Evolutionary conservation across 2,329 filamentous ascomycete species (phyloP), one percentile per base, ranked within the genome.

Genomic region (Hypoxylon sp.): DNA sequence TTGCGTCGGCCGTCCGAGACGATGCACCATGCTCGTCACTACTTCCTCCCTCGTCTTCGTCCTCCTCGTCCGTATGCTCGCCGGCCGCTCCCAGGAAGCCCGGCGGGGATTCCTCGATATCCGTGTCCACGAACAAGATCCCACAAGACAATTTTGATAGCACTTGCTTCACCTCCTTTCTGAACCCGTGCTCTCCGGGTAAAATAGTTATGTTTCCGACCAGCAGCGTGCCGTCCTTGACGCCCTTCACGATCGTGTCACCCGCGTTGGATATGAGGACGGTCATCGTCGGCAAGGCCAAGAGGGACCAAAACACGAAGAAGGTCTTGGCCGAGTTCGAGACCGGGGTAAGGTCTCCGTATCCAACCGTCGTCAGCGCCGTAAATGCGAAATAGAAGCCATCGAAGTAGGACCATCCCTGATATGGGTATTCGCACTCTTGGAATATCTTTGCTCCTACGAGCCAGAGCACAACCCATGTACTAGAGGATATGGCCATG

Each of bases 281-380:
- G 0, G 92, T 96, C 81, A 92, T 92, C 2, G 89, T 92, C 0
- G 92, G 92, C 2, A 96, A 78, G 0, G 91, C 91, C 17, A 96
- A 79, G 1, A 97, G 70, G 9, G 87, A 90, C 92, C 92, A 97
- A 47, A 96, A 86, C n/a, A 97, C 89, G 63, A 96, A 97, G 68
- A 96, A 96, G 0, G 89, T 84, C 45, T 89, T 86, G 1, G 89
- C 90, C 0, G 86, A 80, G 57, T 91, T 92, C 2, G 87, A 89
- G n/a, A 84, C 76, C 0, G 91, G 91, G 1, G 86, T 84, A 4
- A 87, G 70, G 59, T 96, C 91, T 3, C 92, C 92, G 62, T 96
- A 96, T 1, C 92, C 92, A 26, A 96, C 89, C 0, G 92, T 96
- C 2, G 91, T 78, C 16, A 96, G 80, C 2, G 86, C 87, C 23